phyloP scores from a whole-genome alignment of 495 filamentous ascomycete genomes.

The Penicillium lividum region DNA sequence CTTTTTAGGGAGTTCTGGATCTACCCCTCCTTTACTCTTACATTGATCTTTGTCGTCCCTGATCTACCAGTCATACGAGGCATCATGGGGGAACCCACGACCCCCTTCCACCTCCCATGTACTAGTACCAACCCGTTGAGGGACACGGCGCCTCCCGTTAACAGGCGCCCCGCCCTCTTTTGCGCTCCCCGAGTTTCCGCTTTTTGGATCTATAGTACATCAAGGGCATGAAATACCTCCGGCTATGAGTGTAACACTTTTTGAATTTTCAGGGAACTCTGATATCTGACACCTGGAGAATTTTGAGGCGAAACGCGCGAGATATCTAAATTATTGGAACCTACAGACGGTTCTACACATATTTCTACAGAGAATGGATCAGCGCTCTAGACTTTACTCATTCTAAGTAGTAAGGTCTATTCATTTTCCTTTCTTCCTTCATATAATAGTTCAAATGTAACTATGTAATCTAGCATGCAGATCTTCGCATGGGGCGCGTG shows the following conservation, averaged over 20 bases:
- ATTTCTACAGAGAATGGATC: neutral
- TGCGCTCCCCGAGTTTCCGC: neutral
- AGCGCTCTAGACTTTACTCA: neutral
- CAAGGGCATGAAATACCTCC: neutral
- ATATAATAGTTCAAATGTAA: neutral
- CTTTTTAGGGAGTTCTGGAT: neutral
- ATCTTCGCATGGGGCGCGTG: conserved; percentile 17
- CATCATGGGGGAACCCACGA: neutral
- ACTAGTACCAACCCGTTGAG: neutral
- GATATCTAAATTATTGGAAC: neutral
- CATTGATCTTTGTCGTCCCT: neutral
- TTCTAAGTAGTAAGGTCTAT: neutral
- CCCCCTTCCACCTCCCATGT: neutral
- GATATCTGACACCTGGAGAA: neutral
- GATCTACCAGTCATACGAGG: conserved; percentile 5
- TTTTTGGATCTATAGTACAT: neutral
- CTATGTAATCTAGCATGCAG: neutral
- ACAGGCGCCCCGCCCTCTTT: conserved; percentile 2
- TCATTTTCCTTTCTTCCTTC: neutral
- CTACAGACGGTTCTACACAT: no score
- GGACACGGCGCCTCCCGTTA: conserved; percentile 6
- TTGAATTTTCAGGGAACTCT: neutral
- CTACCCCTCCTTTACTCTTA: neutral
- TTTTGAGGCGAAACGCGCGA: neutral
- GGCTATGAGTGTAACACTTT: neutral